Evolutionary conservation across 331 rosid species (phyloP).

Genomic region (Quercus lobata): DNA sequence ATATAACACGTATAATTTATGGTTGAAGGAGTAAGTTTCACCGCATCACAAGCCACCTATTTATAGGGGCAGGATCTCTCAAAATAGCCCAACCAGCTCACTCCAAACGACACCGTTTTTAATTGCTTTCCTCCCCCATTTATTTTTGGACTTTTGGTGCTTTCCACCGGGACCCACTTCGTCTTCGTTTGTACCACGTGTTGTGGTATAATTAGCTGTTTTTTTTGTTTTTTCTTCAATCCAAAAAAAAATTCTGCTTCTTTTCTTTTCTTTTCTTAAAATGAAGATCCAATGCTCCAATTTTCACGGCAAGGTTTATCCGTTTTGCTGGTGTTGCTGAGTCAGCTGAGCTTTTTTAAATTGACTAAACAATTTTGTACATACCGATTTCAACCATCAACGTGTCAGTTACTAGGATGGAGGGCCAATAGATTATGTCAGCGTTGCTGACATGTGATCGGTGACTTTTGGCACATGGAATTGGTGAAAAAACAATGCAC

Average conservation of each 20-base stretch:
- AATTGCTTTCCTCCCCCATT: neutral
- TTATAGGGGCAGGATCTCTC: conserved; percentile 35
- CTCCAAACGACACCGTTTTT: conserved; percentile 45
- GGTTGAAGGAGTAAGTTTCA: conserved; percentile 13
- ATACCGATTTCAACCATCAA: conserved; percentile 19
- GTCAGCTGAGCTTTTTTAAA: neutral
- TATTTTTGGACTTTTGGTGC: neutral
- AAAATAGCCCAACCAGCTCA: neutral
- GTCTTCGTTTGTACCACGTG: conserved; percentile 34
- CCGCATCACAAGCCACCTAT: conserved; percentile 26
- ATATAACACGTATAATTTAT: conserved; percentile 20
- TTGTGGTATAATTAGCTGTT: conserved; percentile 15
- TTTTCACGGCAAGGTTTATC: conserved; percentile 26
- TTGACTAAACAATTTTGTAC: neutral
- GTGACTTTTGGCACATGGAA: conserved; percentile 1
- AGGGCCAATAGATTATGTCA: neutral
- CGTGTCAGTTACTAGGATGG: conserved; percentile 26
- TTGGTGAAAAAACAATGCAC: neutral
- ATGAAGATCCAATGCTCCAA: neutral
- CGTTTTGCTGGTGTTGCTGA: neutral
- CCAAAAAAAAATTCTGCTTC: too few relatives aligned
- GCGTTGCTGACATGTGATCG: conserved; percentile 17
- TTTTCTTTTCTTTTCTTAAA: neutral
- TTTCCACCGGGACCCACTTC: conserved; percentile 39
- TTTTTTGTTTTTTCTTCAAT: neutral